Conservation (phyloP, 202 grass and related monocot species). For the Carex arenaria region DNA sequence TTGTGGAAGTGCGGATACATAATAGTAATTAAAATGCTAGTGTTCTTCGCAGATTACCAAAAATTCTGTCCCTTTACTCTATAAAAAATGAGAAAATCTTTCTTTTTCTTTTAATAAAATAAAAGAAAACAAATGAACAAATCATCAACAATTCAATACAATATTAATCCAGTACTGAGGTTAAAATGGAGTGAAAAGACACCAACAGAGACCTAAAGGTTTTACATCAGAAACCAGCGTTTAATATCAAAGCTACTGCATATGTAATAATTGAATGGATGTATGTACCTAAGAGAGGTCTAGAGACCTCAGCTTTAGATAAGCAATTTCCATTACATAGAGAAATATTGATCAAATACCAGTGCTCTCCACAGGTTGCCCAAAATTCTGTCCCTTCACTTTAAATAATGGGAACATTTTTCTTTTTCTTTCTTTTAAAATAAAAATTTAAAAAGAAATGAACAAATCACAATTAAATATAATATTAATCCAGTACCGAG, state of each 20-base stretch:
- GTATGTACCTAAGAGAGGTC: background rate
- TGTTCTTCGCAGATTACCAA: background rate
- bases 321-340: background rate
- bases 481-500: background rate
- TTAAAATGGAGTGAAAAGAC: background rate
- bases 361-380: background rate
- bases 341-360: background rate
- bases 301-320: background rate
- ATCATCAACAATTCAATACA: background rate
- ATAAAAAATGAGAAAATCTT: background rate
- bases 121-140: background rate
- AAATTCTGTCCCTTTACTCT: background rate
- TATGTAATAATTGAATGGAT: background rate
- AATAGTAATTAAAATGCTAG: background rate
- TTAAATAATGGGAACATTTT: background rate
- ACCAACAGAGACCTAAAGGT: background rate
- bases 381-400: background rate
- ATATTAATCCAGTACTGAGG: background rate
- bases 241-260: background rate
- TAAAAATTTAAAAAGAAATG: background rate
- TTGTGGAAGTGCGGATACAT: background rate
- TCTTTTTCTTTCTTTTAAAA: background rate
- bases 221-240: background rate
- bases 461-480: background rate
- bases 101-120: background rate